Base-by-base conservation (phyloP, 805 yeast genomes). In the Candida pini region DNA sequence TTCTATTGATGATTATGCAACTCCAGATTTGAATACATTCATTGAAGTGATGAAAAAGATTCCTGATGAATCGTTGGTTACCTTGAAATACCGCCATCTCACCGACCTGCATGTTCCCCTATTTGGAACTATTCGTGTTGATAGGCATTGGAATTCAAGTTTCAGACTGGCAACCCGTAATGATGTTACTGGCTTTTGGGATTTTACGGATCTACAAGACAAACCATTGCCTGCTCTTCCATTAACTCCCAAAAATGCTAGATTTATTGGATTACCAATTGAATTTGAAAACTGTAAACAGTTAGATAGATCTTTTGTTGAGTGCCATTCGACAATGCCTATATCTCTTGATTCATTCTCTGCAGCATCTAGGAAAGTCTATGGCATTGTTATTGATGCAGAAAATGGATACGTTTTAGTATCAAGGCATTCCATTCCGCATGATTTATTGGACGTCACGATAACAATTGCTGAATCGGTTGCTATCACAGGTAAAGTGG, bases 391-490 rank as follows among this genome's bases (percentile, higher is more conserved):
- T 2, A 66, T 89, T 22, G 96, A 89, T 56, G 81, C 95, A 4
- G 73, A 66, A 33, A 73, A 73, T 40, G 97, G 97, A 2, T 79
- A 77, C 41, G 86, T 85, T 4, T 61, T 89, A 33, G 86, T 82
- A 2, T 82, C 95, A 3, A 69, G 96, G 40, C 68, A 78, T 39
- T 68, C 73, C 35, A 85, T 88, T 18, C 95, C 96, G 6, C 95
- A 87, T 60, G 95, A 84, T 47, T 58, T 81, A 46, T 68, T 80
- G 45, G 95, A 89, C 56, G 69, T 88, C 17, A 68, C 75, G 31
- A 70, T 89, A 15, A 78, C 89, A 3, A 75, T 89, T 52, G 95
- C 96, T 4, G 96, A 89, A 43, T 81, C 95, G 1, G 74, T 85
- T 16, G 76, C 80, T 44, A 71, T 88, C 10, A 86, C 94, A 0